Percentiles rank a stretch among this genome's conserved stretches.
Conservation (phyloP, 148 eudicot genomes). For the Camellia sinensis region DNA sequence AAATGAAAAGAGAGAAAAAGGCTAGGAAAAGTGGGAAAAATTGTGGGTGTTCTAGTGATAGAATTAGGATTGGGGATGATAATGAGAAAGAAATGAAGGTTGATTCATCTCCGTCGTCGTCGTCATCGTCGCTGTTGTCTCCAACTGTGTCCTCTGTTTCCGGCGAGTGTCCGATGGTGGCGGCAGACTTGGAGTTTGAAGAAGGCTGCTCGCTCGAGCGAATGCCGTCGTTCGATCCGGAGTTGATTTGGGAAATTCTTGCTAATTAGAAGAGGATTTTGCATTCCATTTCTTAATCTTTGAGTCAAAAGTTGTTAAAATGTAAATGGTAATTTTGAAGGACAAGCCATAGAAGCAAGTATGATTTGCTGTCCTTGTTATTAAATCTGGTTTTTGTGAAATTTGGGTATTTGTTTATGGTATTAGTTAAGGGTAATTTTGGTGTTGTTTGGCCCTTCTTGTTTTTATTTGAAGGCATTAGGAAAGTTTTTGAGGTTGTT, state of each 20-base stretch:
- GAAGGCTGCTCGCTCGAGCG: slow-evolving; percentile 59
- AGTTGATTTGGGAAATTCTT: slow-evolving; percentile 88
- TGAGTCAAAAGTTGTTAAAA: slow-evolving; percentile 10
- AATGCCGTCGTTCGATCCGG: slow-evolving; percentile 84
- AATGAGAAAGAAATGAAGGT: slow-evolving; percentile 24
- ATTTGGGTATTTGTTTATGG: neutral
- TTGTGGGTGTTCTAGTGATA: slow-evolving; percentile 4
- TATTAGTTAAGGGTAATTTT: neutral
- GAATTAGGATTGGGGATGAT: neutral
- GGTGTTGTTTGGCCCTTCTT: neutral
- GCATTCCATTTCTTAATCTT: neutral
- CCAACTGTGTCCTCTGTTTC: slow-evolving; percentile 35
- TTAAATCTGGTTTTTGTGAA: neutral
- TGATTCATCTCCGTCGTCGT: slow-evolving; percentile 29
- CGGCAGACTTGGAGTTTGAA: slow-evolving; percentile 33
- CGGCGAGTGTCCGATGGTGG: slow-evolving; percentile 27
- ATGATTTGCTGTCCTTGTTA: neutral
- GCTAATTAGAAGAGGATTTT: slow-evolving; percentile 32
- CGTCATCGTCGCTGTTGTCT: slow-evolving; percentile 35
- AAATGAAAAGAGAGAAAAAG: slow-evolving; percentile 49
- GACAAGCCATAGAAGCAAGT: neutral
- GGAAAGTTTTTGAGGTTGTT: neutral
- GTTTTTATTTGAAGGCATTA: neutral
- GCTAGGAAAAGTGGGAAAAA: slow-evolving; percentile 44
- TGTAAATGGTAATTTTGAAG: slow-evolving; percentile 1